phyloP scores from a whole-genome alignment of 2,329 filamentous ascomycete genomes.

The Thielaviopsis punctulata region DNA sequence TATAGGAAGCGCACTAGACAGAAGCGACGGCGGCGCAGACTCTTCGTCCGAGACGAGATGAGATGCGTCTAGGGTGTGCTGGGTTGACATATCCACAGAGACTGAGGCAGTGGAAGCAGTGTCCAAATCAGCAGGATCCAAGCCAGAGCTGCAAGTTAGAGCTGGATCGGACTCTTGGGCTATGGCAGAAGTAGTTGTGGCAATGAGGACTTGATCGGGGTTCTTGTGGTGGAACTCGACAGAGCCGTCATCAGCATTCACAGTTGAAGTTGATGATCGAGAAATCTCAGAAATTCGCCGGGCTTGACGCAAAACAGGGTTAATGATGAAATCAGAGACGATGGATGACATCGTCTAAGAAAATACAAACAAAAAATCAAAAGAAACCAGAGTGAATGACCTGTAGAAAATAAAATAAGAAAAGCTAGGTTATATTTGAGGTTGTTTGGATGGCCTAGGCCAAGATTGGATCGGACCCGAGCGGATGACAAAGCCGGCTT shows the following conservation, averaged over 20 bases:
- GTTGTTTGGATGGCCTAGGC: background rate
- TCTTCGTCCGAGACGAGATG: background rate
- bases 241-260: background rate
- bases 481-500: background rate
- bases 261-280: constrained; percentile 14
- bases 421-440: background rate
- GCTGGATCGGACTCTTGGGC: background rate
- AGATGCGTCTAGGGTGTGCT: background rate
- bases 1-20: background rate
- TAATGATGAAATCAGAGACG: constrained; percentile 48
- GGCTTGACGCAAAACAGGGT: constrained; percentile 48
- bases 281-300: constrained; percentile 42
- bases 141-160: background rate
- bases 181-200: background rate
- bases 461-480: background rate
- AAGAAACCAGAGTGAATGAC: background rate
- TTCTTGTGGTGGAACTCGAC: background rate
- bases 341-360: constrained; percentile 37
- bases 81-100: background rate
- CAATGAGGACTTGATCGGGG: constrained; percentile 18
- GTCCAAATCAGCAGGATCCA: background rate
- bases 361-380: background rate
- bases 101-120: background rate
- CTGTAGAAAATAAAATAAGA: background rate
- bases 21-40: background rate